phyloP scores from a whole-genome alignment of 2,329 filamentous ascomycete genomes.

The Cercospora janseana region DNA sequence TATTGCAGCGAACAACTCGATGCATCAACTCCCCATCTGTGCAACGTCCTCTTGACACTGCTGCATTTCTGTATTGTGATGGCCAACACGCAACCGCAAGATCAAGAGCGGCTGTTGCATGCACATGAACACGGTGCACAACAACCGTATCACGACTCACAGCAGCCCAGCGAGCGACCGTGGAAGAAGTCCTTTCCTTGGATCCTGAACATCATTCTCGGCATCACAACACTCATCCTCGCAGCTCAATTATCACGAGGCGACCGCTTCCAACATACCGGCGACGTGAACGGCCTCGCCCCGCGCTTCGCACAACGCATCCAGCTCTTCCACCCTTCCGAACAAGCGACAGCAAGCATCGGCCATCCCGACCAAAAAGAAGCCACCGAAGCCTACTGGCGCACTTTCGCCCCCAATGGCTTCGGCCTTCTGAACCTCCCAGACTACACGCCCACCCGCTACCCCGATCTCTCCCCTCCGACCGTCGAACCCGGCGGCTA shows the following conservation, averaged over 20 bases:
- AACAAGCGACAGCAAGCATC: slow-evolving; percentile 7
- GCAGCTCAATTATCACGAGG: slow-evolving; percentile 1
- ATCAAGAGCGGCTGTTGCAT: not conserved
- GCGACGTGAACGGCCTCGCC: slow-evolving; percentile 16
- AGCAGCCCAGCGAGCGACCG: not conserved
- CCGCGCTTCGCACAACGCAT: slow-evolving; percentile 11
- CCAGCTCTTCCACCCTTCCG: slow-evolving; percentile 8
- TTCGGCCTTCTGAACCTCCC: slow-evolving; percentile 12
- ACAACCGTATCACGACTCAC: not conserved
- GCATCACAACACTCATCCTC: not conserved
- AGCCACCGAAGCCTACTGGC: slow-evolving; percentile 12
- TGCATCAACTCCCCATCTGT: not conserved
- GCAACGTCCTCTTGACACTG: not conserved
- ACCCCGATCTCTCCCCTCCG: slow-evolving; percentile 4
- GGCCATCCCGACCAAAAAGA: slow-evolving; percentile 8
- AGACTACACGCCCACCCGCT: slow-evolving; percentile 6
- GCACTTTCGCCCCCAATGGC: slow-evolving; percentile 13
- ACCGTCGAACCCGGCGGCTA: slow-evolving; percentile 10
- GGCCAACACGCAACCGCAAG: no score
- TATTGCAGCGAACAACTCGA: not conserved
- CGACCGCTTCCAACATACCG: slow-evolving; percentile 12
- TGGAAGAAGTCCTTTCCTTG: slow-evolving; percentile 11
- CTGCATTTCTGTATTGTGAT: no score
- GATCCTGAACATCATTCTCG: slow-evolving; percentile 9
- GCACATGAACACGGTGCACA: not conserved